Evolutionary conservation across 768 basidiomycete genomes (phyloP), one percentile per base, ranked within the genome.

Genomic region (Sarcodon aspratus): DNA sequence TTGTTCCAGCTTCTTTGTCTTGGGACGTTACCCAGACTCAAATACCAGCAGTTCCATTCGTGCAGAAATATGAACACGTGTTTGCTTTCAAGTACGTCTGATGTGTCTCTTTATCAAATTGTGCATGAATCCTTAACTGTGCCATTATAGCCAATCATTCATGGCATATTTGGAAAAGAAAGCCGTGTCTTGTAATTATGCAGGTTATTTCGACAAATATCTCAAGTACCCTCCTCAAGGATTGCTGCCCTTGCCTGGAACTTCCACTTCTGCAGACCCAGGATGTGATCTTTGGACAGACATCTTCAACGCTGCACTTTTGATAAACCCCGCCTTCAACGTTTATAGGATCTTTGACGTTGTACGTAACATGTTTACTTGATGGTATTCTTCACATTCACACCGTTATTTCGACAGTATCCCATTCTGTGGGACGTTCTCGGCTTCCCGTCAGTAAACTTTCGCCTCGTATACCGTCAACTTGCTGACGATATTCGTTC

Each of bases 351-450:
- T 88, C 48, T 83, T 85, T 62, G 84, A 86, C 57, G 83, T 77
- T 15, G 72, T 65, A 46, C 51, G 73, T 57, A 6, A 9, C 34
- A 31, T 53, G 11, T 6, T 34, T 38, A 8, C 3, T 37, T 21
- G 46, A 1, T 11, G 11, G 18, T 35, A 12, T 32, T 7, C 0
- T 6, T 11, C 27, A 33, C 7, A 10, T 9, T 3, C 21, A n/a
- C 37, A 40, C 27, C 15, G 46, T 42, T 45, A 10, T n/a, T n/a
- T 31, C 0, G 21, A 9, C 40, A 70, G 54, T 85, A 68, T 62
- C 85, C 84, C 0, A 69, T 82, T 37, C 66, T 82, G 10, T 87
- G 82, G 85, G 85, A 87, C 52, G 83, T 86, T 6, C 79, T 87
- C 32, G 85, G 84, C n/a, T 86, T 82, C 72, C 84, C 85, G 78